Evolutionary conservation across 345 rosid genomes (phyloP).

Genomic region (Gossypium longicalyx): DNA sequence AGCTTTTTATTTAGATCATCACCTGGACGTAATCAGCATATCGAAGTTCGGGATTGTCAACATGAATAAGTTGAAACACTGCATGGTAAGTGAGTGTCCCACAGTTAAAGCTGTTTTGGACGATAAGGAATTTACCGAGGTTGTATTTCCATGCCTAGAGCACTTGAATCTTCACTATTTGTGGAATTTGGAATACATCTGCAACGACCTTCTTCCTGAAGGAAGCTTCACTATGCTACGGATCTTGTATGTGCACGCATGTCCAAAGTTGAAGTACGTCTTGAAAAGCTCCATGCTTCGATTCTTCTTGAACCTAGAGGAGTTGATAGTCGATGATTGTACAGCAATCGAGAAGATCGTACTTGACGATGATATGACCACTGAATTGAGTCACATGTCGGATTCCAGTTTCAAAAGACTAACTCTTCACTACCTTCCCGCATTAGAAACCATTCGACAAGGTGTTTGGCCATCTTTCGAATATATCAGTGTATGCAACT

Average conservation of each 20-base stretch:
- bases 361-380: not conserved
- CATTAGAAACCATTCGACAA: not conserved
- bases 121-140: not conserved
- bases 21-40: conserved; percentile 8
- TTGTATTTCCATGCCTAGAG: conserved; percentile 11
- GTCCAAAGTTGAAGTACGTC: conserved; percentile 7
- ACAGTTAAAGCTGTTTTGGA: conserved; percentile 1
- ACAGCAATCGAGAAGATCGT: conserved; percentile 6
- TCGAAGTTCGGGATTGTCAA: conserved; percentile 5
- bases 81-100: conserved; percentile 3
- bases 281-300: conserved; percentile 11
- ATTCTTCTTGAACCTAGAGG: not conserved
- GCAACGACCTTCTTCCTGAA: not conserved
- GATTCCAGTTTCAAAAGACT: not conserved
- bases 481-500: conserved; percentile 4
- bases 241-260: conserved; percentile 8
- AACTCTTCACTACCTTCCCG: conserved; percentile 14
- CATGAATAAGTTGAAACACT: conserved; percentile 5
- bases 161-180: conserved; percentile 5
- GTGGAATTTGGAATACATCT: conserved; percentile 12
- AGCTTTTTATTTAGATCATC: conserved; percentile 14
- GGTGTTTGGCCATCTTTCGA: conserved; percentile 1
- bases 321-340: conserved; percentile 11
- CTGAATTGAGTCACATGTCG: not conserved
- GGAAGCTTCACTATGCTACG: conserved; percentile 13